Evolutionary conservation across 1,139 yeast species (phyloP), one percentile per base, ranked within the genome.

Genomic region (Saccharomyces hybrid): DNA sequence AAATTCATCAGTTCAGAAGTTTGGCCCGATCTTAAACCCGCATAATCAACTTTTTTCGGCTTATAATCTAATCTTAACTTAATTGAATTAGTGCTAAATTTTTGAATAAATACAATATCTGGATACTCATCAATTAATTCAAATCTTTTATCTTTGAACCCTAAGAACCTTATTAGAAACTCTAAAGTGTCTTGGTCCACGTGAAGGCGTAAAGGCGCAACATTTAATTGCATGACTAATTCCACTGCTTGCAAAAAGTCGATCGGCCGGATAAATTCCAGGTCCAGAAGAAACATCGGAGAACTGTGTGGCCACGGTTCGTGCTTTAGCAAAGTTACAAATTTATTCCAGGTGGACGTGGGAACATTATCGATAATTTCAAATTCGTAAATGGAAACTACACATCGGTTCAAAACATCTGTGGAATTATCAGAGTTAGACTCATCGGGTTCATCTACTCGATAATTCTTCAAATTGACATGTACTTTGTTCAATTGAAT

Each of bases 141-240:
- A 65, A 87, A 87, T 56, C 96, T 71, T 9, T 76, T 72, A 65
- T 88, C 96, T 61, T 82, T 84, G 65, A 93, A 93, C 56, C 84
- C 90, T 51, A 86, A 82, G 70, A 89, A 93, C 49, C 97, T 74
- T 0, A 82, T 79, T 48, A 90, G 61, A 63, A 93, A 91, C 55
- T 90, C 97, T 27, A 90, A 74, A 0, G 97, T 87, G 64, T 93
- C 98, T 69, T 93, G 99, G 69, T 95, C 99, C 46, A 93, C 83
- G 66, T 89, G 90, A 23, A 95, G 69, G 53, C 96, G 73, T 46
- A 93, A 64, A 0, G 99, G 99, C 38, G 88, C 73, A 0, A 88
- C 70, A 2, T 77, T 71, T 0, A 85, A 74, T 44, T 76, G 73
- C 53, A 88, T 64, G 1, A 82, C 73, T 16, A 85, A 71, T 64